phyloP scores from a whole-genome alignment of 1,284 basidiomycete genomes.

The Cryptococcus amylolentus region DNA sequence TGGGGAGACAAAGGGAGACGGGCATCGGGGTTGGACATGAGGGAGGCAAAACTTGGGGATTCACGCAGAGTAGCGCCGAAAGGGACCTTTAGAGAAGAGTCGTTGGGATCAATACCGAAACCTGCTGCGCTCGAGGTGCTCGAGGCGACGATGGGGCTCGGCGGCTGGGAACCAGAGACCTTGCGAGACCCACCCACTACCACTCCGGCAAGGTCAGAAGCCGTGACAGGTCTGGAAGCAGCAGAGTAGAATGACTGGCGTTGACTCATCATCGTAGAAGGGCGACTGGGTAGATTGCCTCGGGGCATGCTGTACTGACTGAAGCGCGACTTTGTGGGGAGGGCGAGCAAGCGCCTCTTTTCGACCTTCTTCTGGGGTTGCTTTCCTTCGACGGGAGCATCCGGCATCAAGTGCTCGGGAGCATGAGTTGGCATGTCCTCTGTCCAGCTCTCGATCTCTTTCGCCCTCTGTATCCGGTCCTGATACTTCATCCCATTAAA shows the following conservation, averaged over 20 bases:
- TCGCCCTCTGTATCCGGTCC: slow-evolving; percentile 81
- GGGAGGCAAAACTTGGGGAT: no score
- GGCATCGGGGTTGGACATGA: slow-evolving; percentile 55
- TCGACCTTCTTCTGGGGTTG: slow-evolving; percentile 48
- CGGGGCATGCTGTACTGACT: no score
- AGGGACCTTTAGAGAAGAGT: slow-evolving; percentile 38
- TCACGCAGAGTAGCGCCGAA: slow-evolving; percentile 18
- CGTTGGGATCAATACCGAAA: no score
- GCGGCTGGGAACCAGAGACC: no score
- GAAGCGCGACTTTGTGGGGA: slow-evolving; percentile 62
- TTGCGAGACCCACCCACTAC: no score
- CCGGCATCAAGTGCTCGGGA: slow-evolving; percentile 80
- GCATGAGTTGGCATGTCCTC: slow-evolving; percentile 94
- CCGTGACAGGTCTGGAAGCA: no score
- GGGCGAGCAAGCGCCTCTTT: slow-evolving; percentile 67
- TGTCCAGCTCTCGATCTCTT: slow-evolving; percentile 94
- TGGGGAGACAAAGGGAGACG: slow-evolving; percentile 73
- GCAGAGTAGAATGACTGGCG: no score
- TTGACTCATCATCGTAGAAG: no score
- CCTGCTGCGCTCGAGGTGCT: slow-evolving; percentile 5
- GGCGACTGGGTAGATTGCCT: no score
- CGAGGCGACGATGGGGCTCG: no score
- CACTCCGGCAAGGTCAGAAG: no score
- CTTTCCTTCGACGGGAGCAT: slow-evolving; percentile 42
- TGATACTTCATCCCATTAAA: slow-evolving; percentile 92